These are phyloP conservation scores for Peribolospora kevripleyi DNA, from an alignment of 768 basidiomycete species.

Conservation along the genomic window DNA sequence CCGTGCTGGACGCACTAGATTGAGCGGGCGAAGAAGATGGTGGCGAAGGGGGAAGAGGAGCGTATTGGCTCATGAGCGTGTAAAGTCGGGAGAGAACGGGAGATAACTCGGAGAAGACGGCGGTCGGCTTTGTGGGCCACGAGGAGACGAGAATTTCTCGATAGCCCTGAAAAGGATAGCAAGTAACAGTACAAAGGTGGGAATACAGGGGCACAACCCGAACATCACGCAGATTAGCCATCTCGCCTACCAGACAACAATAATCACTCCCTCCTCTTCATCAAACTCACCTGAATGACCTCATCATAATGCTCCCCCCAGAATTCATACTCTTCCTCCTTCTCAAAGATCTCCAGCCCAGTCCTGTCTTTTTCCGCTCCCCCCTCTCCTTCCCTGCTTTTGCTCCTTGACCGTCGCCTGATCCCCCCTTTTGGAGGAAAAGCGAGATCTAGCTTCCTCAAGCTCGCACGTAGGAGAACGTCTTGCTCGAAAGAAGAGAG, in stretches of 20 bases:
- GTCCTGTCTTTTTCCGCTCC: background rate
- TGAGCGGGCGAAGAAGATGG: background rate
- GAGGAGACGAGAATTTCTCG: conserved; percentile 9
- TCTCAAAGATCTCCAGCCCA: conserved; percentile 1
- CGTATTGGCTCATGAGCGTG: background rate
- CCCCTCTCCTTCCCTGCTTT: background rate
- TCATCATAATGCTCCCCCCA: conserved; percentile 11
- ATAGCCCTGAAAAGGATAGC: conserved; percentile 2
- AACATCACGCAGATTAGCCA: background rate
- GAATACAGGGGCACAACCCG: background rate
- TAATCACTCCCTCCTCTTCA: background rate
- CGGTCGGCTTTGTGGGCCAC: background rate
- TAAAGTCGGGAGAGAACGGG: conserved; percentile 4
- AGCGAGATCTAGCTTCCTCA: conserved; percentile 2
- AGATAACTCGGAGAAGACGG: background rate
- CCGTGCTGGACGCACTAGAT: background rate
- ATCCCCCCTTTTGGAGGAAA: conserved; percentile 1
- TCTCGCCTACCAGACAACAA: no score
- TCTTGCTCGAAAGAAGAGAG: background rate
- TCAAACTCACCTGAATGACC: background rate
- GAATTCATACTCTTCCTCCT: conserved; percentile 8
- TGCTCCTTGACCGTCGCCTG: background rate
- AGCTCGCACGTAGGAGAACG: background rate
- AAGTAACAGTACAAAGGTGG: background rate
- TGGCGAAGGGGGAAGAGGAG: background rate